phyloP scores from a whole-genome alignment of 106 monocot species.

The Narthecium ossifragum region DNA sequence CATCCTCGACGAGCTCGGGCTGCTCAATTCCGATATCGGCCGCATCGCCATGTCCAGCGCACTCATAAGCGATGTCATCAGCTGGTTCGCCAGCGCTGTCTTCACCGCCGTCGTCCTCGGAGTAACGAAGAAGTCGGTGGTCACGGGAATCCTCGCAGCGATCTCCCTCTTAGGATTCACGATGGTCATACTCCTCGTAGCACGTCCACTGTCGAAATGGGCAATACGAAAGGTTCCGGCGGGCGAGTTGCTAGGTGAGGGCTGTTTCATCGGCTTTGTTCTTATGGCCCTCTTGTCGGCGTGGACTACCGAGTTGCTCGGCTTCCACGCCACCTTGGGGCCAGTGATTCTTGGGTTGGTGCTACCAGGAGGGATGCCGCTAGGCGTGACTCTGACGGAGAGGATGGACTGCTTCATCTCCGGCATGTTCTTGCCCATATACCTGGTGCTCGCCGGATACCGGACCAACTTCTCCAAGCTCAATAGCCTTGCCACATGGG shows the following conservation, averaged over 20 bases:
- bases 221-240: slow-evolving; percentile 3
- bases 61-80: slow-evolving; percentile 32
- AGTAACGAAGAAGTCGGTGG: neutral
- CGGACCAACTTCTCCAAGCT: slow-evolving; percentile 20
- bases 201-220: slow-evolving; percentile 3
- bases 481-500: neutral
- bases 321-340: slow-evolving; percentile 33
- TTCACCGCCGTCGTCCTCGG: neutral
- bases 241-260: slow-evolving; percentile 12
- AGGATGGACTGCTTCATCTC: slow-evolving; percentile 35
- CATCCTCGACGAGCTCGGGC: slow-evolving; percentile 39
- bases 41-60: slow-evolving; percentile 38
- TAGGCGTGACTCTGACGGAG: slow-evolving; percentile 57
- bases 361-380: slow-evolving; percentile 69
- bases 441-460: slow-evolving; percentile 36
- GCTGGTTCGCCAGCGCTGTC: slow-evolving; percentile 11
- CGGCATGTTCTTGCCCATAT: slow-evolving; percentile 38
- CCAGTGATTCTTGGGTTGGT: slow-evolving; percentile 51
- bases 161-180: neutral
- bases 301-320: slow-evolving; percentile 12
- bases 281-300: neutral
- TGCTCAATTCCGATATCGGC: slow-evolving; percentile 51
- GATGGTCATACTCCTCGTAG: slow-evolving; percentile 1
- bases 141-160: neutral
- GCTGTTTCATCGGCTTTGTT: slow-evolving; percentile 11